phyloP scores from a whole-genome alignment of 768 basidiomycete genomes.

The Lentinula boryana region DNA sequence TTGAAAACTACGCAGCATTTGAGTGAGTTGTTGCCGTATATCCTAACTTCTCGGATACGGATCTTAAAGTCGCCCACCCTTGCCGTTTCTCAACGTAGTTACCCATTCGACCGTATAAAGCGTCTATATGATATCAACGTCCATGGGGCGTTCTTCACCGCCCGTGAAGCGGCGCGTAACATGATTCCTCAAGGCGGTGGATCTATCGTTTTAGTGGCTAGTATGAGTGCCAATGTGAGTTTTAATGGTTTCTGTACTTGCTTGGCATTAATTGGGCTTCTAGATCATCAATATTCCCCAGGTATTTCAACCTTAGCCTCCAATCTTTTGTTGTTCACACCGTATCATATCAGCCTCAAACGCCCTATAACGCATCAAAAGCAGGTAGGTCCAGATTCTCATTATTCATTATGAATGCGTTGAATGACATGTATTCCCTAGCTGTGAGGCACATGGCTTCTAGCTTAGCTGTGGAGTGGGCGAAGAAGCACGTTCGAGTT shows the following conservation, averaged over 20 bases:
- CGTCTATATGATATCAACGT: conserved; percentile 90
- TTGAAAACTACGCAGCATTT: conserved; percentile 83
- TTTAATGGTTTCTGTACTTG: conserved; percentile 8
- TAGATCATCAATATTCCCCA: conserved; percentile 89
- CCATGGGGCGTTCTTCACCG: conserved; percentile 93
- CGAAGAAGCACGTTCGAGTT: conserved; percentile 80
- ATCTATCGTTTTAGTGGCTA: conserved; percentile 80
- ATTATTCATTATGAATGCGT: background rate
- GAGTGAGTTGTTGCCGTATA: conserved; percentile 43
- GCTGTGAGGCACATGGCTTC: conserved; percentile 94
- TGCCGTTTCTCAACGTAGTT: conserved; percentile 32
- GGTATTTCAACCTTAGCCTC: conserved; percentile 27
- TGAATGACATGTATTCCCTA: conserved; percentile 17
- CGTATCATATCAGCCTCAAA: conserved; percentile 55
- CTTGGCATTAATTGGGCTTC: conserved; percentile 2
- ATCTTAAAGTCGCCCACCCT: background rate
- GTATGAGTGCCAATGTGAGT: conserved; percentile 86
- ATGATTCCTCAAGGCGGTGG: conserved; percentile 84
- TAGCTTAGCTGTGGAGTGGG: conserved; percentile 94
- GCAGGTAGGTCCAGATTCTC: conserved; percentile 45
- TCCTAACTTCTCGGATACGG: background rate
- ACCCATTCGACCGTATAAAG: conserved; percentile 82
- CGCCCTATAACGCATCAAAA: conserved; percentile 95
- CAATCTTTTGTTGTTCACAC: background rate
- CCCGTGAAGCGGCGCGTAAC: conserved; percentile 85